These are phyloP conservation scores for Hypoxylon sp. DNA, from an alignment of 2,329 filamentous ascomycete genomes.

Conservation along the genomic window DNA sequence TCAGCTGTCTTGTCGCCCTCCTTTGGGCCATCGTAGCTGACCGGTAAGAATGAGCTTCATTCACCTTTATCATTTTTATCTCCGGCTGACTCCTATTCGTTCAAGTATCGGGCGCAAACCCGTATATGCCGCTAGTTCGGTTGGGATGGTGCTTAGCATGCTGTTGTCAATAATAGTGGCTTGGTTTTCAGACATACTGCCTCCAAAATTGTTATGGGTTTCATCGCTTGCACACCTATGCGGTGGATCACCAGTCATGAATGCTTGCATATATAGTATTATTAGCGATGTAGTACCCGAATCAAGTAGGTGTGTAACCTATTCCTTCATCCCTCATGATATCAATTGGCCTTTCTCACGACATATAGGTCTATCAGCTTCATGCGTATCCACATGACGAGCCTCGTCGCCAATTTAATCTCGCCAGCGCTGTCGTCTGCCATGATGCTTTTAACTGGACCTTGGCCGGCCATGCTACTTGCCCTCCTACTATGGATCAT, in stretches of 20 bases:
- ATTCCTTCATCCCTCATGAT: neutral
- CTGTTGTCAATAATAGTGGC: slow-evolving; percentile 54
- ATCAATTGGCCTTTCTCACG: slow-evolving; percentile 2
- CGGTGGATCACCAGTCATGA: slow-evolving; percentile 56
- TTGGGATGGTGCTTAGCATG: slow-evolving; percentile 52
- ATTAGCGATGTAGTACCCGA: slow-evolving; percentile 57
- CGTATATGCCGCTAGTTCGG: slow-evolving; percentile 53
- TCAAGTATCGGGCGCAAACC: slow-evolving; percentile 56
- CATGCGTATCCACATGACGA: slow-evolving; percentile 52
- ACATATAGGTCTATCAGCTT: slow-evolving; percentile 56
- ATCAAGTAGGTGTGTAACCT: slow-evolving; percentile 53
- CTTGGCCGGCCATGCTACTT: slow-evolving; percentile 54
- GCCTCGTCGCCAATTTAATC: slow-evolving; percentile 56
- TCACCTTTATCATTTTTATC: too few relatives aligned
- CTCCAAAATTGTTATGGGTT: slow-evolving; percentile 56
- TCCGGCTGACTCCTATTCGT: slow-evolving; percentile 3
- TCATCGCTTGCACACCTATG: slow-evolving; percentile 53
- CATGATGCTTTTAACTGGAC: slow-evolving; percentile 55
- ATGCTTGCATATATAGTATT: slow-evolving; percentile 56
- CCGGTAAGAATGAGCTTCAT: slow-evolving; percentile 47
- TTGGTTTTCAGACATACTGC: slow-evolving; percentile 54
- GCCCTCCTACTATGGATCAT: slow-evolving; percentile 41
- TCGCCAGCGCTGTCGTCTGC: slow-evolving; percentile 57
- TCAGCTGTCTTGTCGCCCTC: slow-evolving; percentile 55
- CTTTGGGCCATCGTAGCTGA: slow-evolving; percentile 59